These are phyloP conservation scores for Boletus rex-veris DNA, from an alignment of 768 basidiomycete species.

Conservation along the genomic window DNA sequence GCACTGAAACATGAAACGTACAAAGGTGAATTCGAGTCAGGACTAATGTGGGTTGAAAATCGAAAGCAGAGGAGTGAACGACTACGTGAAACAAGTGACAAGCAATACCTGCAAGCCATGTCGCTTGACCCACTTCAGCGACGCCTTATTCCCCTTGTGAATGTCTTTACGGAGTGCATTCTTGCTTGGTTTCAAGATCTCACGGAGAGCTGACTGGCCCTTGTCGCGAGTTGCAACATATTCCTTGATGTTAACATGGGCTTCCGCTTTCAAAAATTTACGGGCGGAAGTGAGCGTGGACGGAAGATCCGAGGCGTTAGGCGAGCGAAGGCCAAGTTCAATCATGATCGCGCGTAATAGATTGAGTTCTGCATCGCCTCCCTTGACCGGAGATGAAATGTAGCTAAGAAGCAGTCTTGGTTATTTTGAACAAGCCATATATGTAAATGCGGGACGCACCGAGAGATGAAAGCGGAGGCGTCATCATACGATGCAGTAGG, in stretches of 20 bases:
- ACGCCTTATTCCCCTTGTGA: constrained; percentile 43
- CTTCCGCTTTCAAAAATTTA: constrained; percentile 59
- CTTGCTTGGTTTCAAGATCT: constrained; percentile 60
- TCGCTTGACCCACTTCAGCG: constrained; percentile 59
- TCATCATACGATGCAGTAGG: constrained; percentile 22
- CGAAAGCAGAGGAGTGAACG: neutral
- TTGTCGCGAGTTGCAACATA: constrained; percentile 64
- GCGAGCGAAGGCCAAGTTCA: constrained; percentile 62
- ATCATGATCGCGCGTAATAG: constrained; percentile 72
- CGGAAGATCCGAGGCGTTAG: constrained; percentile 47
- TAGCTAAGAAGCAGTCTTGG: constrained; percentile 13
- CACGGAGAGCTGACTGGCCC: constrained; percentile 58
- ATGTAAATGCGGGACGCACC: constrained; percentile 9
- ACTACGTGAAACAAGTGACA: constrained; percentile 45
- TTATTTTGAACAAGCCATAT: neutral
- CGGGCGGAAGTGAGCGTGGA: constrained; percentile 63
- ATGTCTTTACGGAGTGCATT: constrained; percentile 61
- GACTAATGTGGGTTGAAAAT: neutral
- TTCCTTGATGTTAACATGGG: constrained; percentile 69
- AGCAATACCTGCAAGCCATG: constrained; percentile 62
- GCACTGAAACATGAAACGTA: neutral
- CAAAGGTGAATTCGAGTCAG: neutral
- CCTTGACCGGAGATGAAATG: constrained; percentile 19
- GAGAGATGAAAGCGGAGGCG: constrained; percentile 27
- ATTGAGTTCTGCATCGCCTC: constrained; percentile 39